Percentiles rank a stretch among this genome's conserved stretches.
These are phyloP conservation scores for Canariomyces notabilis DNA, from an alignment of 2,329 filamentous ascomycete species.

Conservation along the genomic window DNA sequence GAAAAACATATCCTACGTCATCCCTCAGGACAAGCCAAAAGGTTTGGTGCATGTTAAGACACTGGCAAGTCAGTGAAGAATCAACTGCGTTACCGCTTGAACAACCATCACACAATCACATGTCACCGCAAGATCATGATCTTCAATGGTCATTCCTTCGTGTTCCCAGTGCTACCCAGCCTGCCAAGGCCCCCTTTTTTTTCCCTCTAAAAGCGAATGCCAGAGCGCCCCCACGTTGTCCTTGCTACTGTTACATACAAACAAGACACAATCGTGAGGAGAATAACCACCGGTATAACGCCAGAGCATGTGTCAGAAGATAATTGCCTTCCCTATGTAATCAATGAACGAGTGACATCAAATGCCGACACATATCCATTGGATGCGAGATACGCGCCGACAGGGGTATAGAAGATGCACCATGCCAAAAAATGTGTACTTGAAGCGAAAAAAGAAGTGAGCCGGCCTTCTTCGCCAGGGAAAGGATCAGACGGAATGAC, in stretches of 20 bases:
- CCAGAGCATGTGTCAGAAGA: not conserved
- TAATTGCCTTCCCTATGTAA: not conserved
- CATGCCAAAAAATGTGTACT: not conserved
- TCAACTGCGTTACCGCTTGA: not conserved
- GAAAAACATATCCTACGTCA: no score
- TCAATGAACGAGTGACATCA: conserved; percentile 12
- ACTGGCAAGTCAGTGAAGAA: no score
- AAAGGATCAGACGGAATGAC: not conserved
- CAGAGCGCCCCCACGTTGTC: not conserved
- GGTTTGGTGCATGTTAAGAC: no score
- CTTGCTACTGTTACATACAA: not conserved
- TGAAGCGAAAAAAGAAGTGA: not conserved
- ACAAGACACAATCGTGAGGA: no score
- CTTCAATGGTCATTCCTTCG: not conserved
- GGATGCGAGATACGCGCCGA: conserved; percentile 1
- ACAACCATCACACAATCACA: not conserved
- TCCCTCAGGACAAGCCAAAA: no score
- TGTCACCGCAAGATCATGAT: not conserved
- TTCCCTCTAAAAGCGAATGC: not conserved
- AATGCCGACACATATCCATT: not conserved
- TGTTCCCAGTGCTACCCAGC: not conserved
- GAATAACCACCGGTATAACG: no score
- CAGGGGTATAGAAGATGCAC: conserved; percentile 7
- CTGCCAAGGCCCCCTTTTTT: not conserved
- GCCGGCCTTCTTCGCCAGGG: not conserved